Evolutionary conservation across 257 asterid species (phyloP), one percentile per base, ranked within the genome.

Genomic region (Przewalskia tangutica): DNA sequence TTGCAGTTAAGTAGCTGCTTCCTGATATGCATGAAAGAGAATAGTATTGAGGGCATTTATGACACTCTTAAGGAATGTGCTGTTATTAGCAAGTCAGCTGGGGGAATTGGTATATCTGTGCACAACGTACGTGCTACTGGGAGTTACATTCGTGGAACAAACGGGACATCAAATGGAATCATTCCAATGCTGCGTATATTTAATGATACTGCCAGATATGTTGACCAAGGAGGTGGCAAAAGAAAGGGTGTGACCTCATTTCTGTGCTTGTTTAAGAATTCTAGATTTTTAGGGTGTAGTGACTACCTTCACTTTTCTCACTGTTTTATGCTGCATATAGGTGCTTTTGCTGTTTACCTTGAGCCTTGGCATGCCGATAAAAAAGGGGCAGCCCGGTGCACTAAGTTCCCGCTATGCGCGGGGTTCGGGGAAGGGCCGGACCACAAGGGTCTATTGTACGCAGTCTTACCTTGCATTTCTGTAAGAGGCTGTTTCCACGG

Each of bases 281-380:
- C 60, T 23, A 7, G 9, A 73, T 20, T 42, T 73, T 51, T 48
- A 73, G 18, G 60, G 58, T 20, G 60, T 48, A 54, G 42, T 13
- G 6, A 44, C 80, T 34, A 48, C 7, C 27, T 46, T 64, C 77
- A 86, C 38, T 81, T 82, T 62, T 82, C 23, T 23, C 36, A 55
- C 34, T 58, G n/a, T 16, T 17, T 84, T 81, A 13, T 80, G 66
- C 83, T 60, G 81, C 59, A 18, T 77, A 55, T 80, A 93, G 98
- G 99, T 86, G 99, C 98, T 51, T 96, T 96, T 90, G 98, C 99
- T 89, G 95, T 96, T 73, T 96, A 96, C 88, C 84, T 96, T 85
- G 99, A 96, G 91, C 99, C 99, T 36, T 96, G 98, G 99, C 98
- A 96, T n/a, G n/a, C n/a, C n/a, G n/a, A n/a, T n/a, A n/a, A n/a